Evolutionary conservation across 768 basidiomycete species (phyloP).

Genomic region (Arthromyces matolae): DNA sequence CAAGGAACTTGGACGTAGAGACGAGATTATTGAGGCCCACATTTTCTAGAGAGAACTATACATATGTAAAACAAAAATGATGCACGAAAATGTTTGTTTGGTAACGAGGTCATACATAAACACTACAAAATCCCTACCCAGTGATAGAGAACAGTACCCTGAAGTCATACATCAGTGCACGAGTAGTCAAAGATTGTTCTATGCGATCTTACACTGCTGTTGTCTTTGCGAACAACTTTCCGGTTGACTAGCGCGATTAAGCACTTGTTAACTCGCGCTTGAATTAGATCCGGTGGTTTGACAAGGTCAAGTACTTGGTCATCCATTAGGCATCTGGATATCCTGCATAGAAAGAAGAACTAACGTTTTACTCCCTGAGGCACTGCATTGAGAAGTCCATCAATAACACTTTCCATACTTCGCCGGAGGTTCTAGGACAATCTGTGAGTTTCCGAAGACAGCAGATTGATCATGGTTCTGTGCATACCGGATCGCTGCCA

Average conservation of each 20-base stretch:
- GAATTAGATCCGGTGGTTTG: constrained; percentile 76
- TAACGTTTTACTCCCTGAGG: constrained; percentile 60
- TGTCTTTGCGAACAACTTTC: constrained; percentile 80
- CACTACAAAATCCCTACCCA: constrained; percentile 62
- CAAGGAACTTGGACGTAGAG: too few species aligned
- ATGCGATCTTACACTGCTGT: constrained; percentile 43
- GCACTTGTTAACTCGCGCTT: constrained; percentile 91
- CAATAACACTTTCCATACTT: constrained; percentile 79
- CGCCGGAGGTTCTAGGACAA: constrained; percentile 58
- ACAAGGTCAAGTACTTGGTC: constrained; percentile 71
- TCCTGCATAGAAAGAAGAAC: constrained; percentile 13
- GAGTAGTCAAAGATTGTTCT: not conserved
- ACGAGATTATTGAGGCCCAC: too few species aligned
- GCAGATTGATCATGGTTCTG: not conserved
- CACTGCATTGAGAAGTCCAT: constrained; percentile 64
- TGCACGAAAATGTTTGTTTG: too few species aligned
- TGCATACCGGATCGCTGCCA: constrained; percentile 78
- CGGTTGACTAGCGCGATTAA: constrained; percentile 86
- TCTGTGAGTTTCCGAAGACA: not conserved
- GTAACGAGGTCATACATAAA: too few species aligned
- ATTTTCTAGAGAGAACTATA: not conserved
- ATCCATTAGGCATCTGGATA: not conserved
- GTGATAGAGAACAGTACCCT: constrained; percentile 68
- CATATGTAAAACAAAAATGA: not conserved
- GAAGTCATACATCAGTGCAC: not conserved